Percentiles rank a stretch among this genome's conserved stretches.
phyloP scores from a whole-genome alignment of 345 rosid species.

The Leavenworthia alabamica region DNA sequence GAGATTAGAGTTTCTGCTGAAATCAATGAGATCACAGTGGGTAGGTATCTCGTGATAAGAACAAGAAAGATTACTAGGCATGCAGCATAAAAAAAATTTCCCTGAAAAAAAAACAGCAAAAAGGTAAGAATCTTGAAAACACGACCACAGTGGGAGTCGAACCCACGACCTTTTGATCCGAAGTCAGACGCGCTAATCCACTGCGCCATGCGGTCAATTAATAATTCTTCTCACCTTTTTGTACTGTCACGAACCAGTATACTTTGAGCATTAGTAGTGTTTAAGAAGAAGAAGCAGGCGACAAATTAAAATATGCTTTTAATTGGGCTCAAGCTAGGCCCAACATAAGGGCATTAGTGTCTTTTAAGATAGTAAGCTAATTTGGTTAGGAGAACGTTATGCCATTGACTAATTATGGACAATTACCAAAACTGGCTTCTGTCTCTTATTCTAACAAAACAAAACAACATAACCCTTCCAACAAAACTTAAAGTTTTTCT shows the following conservation, averaged over 20 bases:
- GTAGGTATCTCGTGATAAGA: no score
- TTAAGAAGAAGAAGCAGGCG: no score
- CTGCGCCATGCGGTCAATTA: conserved; percentile 98
- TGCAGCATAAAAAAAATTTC: no score
- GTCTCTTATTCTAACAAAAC: conserved; percentile 24
- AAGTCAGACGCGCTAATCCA: conserved; percentile 99
- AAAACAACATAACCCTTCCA: conserved; percentile 25
- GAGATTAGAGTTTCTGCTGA: no score
- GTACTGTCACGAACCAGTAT: no score
- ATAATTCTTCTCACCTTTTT: no score
- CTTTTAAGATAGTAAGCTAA: conserved; percentile 5
- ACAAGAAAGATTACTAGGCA: no score
- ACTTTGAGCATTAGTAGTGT: no score
- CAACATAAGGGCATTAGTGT: background rate
- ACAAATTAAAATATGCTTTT: no score
- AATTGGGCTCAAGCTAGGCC: conserved; percentile 19
- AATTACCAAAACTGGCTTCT: conserved; percentile 25
- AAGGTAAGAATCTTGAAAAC: no score
- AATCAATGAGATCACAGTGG: no score
- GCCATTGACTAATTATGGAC: conserved; percentile 27
- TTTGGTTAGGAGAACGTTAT: conserved; percentile 24
- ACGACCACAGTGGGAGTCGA: conserved; percentile 58
- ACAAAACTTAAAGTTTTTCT: conserved; percentile 1
- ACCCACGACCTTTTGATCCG: conserved; percentile 99
- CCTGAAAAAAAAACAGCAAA: no score